A percentile compares a stretch with the other conserved stretches of the same genome.
These are phyloP conservation scores for Salvia rosmarinus DNA, from an alignment of 257 asterid species.

Conservation along the genomic window DNA sequence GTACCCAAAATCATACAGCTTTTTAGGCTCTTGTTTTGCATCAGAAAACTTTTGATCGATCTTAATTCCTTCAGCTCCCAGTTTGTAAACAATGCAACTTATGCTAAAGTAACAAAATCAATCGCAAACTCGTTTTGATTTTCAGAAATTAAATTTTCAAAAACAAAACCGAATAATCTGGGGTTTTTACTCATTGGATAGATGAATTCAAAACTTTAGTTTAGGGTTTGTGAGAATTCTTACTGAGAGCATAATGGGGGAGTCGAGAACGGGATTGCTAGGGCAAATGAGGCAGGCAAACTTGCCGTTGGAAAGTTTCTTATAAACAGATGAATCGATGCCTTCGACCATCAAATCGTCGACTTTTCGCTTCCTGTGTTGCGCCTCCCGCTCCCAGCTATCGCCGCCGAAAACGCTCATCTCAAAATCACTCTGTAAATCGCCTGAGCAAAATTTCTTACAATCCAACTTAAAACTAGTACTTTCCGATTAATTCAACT, in stretches of 20 bases:
- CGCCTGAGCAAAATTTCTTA: not conserved
- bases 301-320: constrained; percentile 66
- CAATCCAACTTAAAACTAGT: no score
- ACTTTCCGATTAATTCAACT: no score
- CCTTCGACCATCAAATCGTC: constrained; percentile 62
- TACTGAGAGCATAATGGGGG: constrained; percentile 64
- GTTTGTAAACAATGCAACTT: not conserved
- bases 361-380: constrained; percentile 64
- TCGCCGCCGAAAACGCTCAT: constrained; percentile 90
- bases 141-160: not conserved
- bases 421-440: not conserved
- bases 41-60: not conserved
- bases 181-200: not conserved
- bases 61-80: not conserved
- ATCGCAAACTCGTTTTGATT: not conserved
- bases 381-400: constrained; percentile 76
- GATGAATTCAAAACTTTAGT: not conserved
- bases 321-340: constrained; percentile 54
- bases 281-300: constrained; percentile 69
- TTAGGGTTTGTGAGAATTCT: constrained; percentile 26
- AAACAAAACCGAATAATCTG: not conserved
- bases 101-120: not conserved
- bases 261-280: constrained; percentile 64
- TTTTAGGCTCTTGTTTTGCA: not conserved
- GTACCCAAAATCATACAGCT: constrained; percentile 21